Evolutionary conservation across 306 rosid species (phyloP), one percentile per base, ranked within the genome.

Genomic region (Pterocarpus santalinus): DNA sequence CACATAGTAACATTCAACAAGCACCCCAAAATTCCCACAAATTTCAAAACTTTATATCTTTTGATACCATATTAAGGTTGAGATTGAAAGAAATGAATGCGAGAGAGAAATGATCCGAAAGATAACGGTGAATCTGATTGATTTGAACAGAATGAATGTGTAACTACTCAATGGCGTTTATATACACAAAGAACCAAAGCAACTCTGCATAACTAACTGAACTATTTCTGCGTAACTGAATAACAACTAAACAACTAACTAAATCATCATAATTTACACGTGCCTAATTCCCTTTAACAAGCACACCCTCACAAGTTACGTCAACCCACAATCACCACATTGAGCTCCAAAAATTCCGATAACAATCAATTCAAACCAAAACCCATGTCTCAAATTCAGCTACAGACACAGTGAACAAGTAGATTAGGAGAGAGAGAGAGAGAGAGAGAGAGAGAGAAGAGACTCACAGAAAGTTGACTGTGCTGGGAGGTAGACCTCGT

Each of bases 391-490:
- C 41, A 72, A 55, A 77, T 33, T 72, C 69, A 72, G 36, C 22
- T 2, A 68, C 41, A 76, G 16, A 7, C 65, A 16, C 63, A 33
- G 43, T 73, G 7, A 79, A 65, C 33, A 55, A 10, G n/a, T 35
- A 60, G 43, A 55, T 0, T 12, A n/a, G 70, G 4, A 67, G 36
- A 63, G 9, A 41, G 8, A 7, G 46, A 41, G 4, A 67, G 36
- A 63, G 9, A 41, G 8, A 7, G 46, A 41, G 28, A 22, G 30
- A 57, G 41, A 41, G 39, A 69, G 46, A 67, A 52, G 71, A 69
- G 30, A 57, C 82, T 69, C 47, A 87, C 90, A 35, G 77, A 87
- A 84, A 47, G 88, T 64, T 32, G 88, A 87, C 68, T 84, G 74
- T 35, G 80, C 72, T 3, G 86, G 82, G 39, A 87, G 69, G 68